Evolutionary conservation across 176 grass and related monocot species (phyloP), one percentile per base, ranked within the genome.

Genomic region (Guadua angustifolia): DNA sequence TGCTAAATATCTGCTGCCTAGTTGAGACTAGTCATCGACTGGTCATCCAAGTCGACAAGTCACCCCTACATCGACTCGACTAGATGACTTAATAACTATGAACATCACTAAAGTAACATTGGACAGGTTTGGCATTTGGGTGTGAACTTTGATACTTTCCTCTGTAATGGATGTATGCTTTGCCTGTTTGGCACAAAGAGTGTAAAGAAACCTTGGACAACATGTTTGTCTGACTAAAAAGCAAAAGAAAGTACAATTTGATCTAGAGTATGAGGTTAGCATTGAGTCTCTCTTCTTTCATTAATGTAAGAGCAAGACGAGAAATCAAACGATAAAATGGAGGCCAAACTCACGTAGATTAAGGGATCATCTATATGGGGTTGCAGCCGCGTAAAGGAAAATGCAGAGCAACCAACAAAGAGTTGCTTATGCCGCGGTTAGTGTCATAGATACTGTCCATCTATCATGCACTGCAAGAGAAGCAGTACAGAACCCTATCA

Each of bases 171-270:
- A 44, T 44, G 42, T 10, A 44, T 44, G 12, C 29, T 9, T 45
- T 18, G 25, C 9, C 42, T 17, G 21, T 55, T 39, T 69, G 49
- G 33, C 8, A 55, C 18, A 9, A n/a, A 55, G 18, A 26, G 18
- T 24, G 29, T 2, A 77, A 53, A 16, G 58, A 63, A 78, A 78
- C 75, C 42, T 44, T 63, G 46, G 63, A 66, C 32, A 51, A 19
- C 14, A 44, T 44, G 35, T 14, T 56, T 36, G 24, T 35, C 52
- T 58, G 15, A 32, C 59, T 69, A 14, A 44, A 55, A 82, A 46
- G 9, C 68, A 59, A 71, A 71, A 21, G 38, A n/a, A n/a, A 61
- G 12, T 14, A 19, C 7, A 44, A 17, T 47, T 22, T 36, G 19
- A 13, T 33, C 29, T 29, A 29, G 29, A 58, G 46, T 57, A 71